phyloP scores from a whole-genome alignment of 768 basidiomycete genomes.

The Lactarius sanguifluus region DNA sequence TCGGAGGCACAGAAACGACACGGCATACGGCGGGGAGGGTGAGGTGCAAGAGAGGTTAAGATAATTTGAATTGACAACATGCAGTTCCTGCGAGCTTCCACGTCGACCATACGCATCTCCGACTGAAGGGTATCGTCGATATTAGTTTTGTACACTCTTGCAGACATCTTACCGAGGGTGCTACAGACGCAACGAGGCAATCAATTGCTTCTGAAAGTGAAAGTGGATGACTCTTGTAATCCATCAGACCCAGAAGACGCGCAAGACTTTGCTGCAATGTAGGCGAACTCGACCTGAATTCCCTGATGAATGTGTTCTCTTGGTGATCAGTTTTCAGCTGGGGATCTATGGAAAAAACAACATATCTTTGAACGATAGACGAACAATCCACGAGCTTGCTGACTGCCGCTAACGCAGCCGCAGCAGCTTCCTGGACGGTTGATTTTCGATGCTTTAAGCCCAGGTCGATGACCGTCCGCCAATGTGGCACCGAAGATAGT shows the following conservation, averaged over 20 bases:
- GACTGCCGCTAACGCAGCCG: slow-evolving; percentile 63
- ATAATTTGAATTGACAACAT: slow-evolving; percentile 50
- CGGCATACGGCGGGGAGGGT: slow-evolving; percentile 47
- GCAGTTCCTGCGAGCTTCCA: slow-evolving; percentile 62
- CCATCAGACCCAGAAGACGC: slow-evolving; percentile 62
- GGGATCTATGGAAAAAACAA: slow-evolving; percentile 31
- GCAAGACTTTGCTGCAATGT: slow-evolving; percentile 72
- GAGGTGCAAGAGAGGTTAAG: slow-evolving; percentile 44
- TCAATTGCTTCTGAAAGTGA: slow-evolving; percentile 53
- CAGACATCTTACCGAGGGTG: slow-evolving; percentile 47
- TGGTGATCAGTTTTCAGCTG: slow-evolving; percentile 19
- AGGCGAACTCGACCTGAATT: slow-evolving; percentile 53
- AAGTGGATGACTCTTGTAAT: slow-evolving; percentile 58
- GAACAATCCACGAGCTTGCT: slow-evolving; percentile 71
- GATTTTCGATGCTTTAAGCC: slow-evolving; percentile 66
- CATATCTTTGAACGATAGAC: slow-evolving; percentile 70
- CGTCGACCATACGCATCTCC: slow-evolving; percentile 41
- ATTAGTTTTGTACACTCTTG: slow-evolving; percentile 12
- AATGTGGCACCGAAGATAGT: slow-evolving; percentile 51
- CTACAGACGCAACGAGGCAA: slow-evolving; percentile 61
- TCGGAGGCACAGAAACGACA: not conserved
- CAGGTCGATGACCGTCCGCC: slow-evolving; percentile 68
- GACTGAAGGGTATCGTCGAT: slow-evolving; percentile 35
- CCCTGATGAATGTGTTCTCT: slow-evolving; percentile 56
- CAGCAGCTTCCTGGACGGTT: slow-evolving; percentile 74